A percentile compares a stretch with the other conserved stretches of the same genome.
Conservation (phyloP, 2,329 filamentous ascomycete genomes). For the Huntiella moniliformis region DNA sequence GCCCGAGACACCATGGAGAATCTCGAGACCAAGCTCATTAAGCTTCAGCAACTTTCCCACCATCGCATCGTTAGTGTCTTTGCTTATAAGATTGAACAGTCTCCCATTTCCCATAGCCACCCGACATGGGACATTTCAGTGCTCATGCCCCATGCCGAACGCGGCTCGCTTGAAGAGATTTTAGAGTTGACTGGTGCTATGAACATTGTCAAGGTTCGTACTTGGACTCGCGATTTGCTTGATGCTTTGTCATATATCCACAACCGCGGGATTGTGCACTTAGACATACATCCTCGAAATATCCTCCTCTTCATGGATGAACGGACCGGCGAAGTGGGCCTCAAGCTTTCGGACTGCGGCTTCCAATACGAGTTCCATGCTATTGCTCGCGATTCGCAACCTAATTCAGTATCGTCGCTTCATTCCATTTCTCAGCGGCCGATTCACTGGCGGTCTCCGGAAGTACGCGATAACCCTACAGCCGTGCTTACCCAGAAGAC, state of each 20-base stretch:
- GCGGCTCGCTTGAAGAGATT: slow-evolving; percentile 65
- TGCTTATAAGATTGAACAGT: slow-evolving; percentile 59
- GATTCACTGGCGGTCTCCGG: slow-evolving; percentile 60
- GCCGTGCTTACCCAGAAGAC: slow-evolving; percentile 55
- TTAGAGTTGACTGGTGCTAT: slow-evolving; percentile 62
- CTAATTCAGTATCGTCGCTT: slow-evolving; percentile 41
- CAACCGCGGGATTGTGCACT: slow-evolving; percentile 65
- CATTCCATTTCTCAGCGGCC: slow-evolving; percentile 28
- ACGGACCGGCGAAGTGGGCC: slow-evolving; percentile 45
- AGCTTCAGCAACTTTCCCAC: slow-evolving; percentile 42
- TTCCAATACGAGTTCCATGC: slow-evolving; percentile 51
- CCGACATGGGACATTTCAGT: slow-evolving; percentile 53
- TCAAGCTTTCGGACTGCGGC: slow-evolving; percentile 56
- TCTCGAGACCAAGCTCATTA: slow-evolving; percentile 61
- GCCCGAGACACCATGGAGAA: slow-evolving; percentile 60
- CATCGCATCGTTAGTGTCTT: slow-evolving; percentile 60
- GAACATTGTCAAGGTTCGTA: slow-evolving; percentile 55
- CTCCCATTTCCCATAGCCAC: slow-evolving; percentile 21
- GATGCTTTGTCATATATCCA: slow-evolving; percentile 80
- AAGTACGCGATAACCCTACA: slow-evolving; percentile 45
- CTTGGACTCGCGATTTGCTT: slow-evolving; percentile 82
- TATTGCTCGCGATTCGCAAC: slow-evolving; percentile 33
- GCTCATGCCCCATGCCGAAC: slow-evolving; percentile 58
- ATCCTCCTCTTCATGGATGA: slow-evolving; percentile 53
- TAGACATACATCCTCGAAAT: slow-evolving; percentile 62